Percentiles rank a stretch among this genome's conserved stretches.
Evolutionary conservation across 2,329 filamentous ascomycete genomes (phyloP).

Genomic region (Ophiostoma tasmaniense): DNA sequence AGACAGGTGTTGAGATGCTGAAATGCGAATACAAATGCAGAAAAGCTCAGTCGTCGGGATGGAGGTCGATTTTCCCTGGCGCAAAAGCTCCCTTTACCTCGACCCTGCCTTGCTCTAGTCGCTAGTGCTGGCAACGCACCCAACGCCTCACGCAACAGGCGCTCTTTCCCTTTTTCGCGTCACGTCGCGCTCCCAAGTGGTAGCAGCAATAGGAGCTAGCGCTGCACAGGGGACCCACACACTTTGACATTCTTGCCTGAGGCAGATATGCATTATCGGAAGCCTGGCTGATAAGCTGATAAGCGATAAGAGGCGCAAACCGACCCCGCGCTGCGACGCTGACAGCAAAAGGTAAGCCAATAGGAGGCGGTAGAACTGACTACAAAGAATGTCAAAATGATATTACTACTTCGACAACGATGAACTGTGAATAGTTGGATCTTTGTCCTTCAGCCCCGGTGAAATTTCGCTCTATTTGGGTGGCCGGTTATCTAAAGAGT

Average conservation of each 20-base stretch:
- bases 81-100: constrained; percentile 10
- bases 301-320: neutral
- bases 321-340: constrained; percentile 1
- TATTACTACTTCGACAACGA: neutral
- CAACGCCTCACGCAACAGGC: neutral
- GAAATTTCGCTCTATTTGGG: too few relatives aligned
- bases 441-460: too few relatives aligned
- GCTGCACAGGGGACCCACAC: neutral
- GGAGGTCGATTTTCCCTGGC: constrained; percentile 8
- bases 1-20: neutral
- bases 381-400: neutral
- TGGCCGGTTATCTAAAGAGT: neutral
- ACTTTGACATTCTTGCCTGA: constrained; percentile 13
- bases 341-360: neutral
- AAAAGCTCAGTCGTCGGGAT: neutral
- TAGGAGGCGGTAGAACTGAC: neutral
- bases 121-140: neutral
- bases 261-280: neutral
- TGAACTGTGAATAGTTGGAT: neutral
- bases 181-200: constrained; percentile 21
- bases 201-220: neutral
- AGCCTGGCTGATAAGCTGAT: neutral
- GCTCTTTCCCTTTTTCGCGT: constrained; percentile 20
- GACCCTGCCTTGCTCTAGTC: neutral
- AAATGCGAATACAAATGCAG: constrained; percentile 1